Base-by-base conservation (phyloP, 2,329 filamentous ascomycete genomes). In the Botryotinia calthae region DNA sequence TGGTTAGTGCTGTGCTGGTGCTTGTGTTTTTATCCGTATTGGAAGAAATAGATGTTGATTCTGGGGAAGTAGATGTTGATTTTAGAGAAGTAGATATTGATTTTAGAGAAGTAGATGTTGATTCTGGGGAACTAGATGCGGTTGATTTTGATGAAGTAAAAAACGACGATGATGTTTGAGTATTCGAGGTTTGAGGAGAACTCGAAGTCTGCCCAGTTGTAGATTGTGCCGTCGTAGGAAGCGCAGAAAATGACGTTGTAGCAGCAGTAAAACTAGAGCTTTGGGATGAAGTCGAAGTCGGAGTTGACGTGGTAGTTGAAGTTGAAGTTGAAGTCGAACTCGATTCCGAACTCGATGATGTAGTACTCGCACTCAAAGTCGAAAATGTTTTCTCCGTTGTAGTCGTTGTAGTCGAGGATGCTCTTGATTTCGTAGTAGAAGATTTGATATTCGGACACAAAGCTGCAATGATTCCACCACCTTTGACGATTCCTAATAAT, bases 401-500 rank as follows among this genome's bases (percentile, higher is more conserved):
- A 42, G 73, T 75, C 12, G 14, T 42, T 10, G 66, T 59, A n/a
- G 70, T 63, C 16, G 63, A 48, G 2, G 67, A 70, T n/a, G 48
- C 56, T 20, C 54, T 63, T n/a, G 68, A 51, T 46, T 59, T 66
- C 16, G 48, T 73, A 25, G 73, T 74, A 37, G 75, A 72, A n/a
- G 70, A 64, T 62, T 72, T 65, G 46, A 68, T 48, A 54, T 70
- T 59, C 10, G 77, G 77, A 70, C 80, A 81, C 22, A 81, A 67
- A 37, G 78, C 78, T 62, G 46, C 61, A 34, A 80, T 70, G 42
- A 80, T 78, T n/a, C 76, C 77, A 66, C 80, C 79, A 68, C 62
- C 75, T 73, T 76, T 72, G 2, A 80, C 74, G 25, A 80, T 79
- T n/a, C 79, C 80, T n/a, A 81, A 65, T 40, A 81, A 72, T 22